Base-by-base conservation (phyloP, 2,329 filamentous ascomycete species). In the Huntiella bhutanensis region DNA sequence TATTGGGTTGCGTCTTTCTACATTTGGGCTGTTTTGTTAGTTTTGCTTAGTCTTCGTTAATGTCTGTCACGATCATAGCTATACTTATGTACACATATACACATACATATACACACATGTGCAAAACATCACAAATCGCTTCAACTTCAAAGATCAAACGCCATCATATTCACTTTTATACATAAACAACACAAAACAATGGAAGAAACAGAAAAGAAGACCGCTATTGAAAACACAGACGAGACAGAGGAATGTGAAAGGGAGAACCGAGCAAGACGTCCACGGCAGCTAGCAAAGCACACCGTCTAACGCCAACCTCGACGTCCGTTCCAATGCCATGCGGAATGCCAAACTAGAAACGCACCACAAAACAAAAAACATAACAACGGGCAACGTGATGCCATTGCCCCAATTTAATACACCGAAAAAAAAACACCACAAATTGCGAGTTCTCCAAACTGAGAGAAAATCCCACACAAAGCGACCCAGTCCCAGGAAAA, bases 361-460 rank as follows among this genome's bases (percentile, higher is more conserved):
- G 3, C 16, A 28, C 7, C 40, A 45, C 39, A 35, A 35, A 43
- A 37, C 37, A 17, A 32, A 33, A n/a, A 36, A 38, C 40, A n/a
- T 22, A 39, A 28, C 15, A 43, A 37, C 43, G 46, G 42, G 12
- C 12, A 15, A 38, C 10, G 42, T 34, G 8, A 10, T 44, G 8
- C 42, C 12, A 37, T 17, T 11, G 33, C 11, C 16, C 19, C 41
- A 32, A 22, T n/a, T 17, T n/a, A 28, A 42, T 13, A 42, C 12
- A 42, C n/a, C 19, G 4, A 33, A 11, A 43, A 46, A 45, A 19
- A 37, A 36, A 49, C 41, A 45, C 16, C 36, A 49, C 28, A 46
- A 42, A 49, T 33, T 33, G 47, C 47, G 34, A 49, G 44, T 49
- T 44, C 48, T 46, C 43, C 32, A 45, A 46, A 47, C 19, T 35